Evolutionary conservation across 2,329 filamentous ascomycete genomes (phyloP).

Genomic region (Endoconidiophora laricicola): DNA sequence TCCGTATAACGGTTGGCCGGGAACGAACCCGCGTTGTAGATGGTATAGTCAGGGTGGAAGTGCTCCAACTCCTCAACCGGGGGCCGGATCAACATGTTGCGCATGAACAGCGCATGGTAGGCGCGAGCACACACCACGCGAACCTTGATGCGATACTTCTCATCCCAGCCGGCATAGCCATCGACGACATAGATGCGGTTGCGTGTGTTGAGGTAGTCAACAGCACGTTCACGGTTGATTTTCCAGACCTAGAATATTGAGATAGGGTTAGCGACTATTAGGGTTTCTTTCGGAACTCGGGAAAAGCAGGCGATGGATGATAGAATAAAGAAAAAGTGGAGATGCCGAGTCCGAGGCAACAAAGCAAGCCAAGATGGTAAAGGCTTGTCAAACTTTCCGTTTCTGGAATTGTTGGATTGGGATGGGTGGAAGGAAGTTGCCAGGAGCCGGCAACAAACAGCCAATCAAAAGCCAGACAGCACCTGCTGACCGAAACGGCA

Average conservation of each 20-base stretch:
- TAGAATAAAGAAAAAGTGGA: too few relatives aligned
- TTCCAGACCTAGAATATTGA: constrained; percentile 65
- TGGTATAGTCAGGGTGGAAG: constrained; percentile 98
- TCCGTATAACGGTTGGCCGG: constrained; percentile 95
- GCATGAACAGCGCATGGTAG: constrained; percentile 99
- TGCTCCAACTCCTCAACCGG: constrained; percentile 79
- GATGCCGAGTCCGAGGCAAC: too few relatives aligned
- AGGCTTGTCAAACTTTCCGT: too few relatives aligned
- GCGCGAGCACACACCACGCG: constrained; percentile 96
- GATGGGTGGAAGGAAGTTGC: too few relatives aligned
- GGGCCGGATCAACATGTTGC: constrained; percentile 98
- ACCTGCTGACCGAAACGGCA: too few relatives aligned
- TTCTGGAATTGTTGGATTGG: too few relatives aligned
- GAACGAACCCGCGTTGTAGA: constrained; percentile 98
- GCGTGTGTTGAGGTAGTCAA: constrained; percentile 98
- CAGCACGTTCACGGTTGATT: constrained; percentile 96
- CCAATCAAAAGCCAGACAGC: too few relatives aligned
- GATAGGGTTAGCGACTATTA: constrained; percentile 5
- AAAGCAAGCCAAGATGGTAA: too few relatives aligned
- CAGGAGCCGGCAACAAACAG: too few relatives aligned
- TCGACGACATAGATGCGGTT: constrained; percentile 98
- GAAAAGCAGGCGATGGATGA: not conserved
- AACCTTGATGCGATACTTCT: constrained; percentile 93
- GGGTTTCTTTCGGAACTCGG: not conserved
- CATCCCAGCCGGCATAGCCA: constrained; percentile 94